Percentiles rank a stretch among this genome's conserved stretches.
Evolutionary conservation across 176 grass and related monocot species (phyloP).

Genomic region (Carex littledalei): DNA sequence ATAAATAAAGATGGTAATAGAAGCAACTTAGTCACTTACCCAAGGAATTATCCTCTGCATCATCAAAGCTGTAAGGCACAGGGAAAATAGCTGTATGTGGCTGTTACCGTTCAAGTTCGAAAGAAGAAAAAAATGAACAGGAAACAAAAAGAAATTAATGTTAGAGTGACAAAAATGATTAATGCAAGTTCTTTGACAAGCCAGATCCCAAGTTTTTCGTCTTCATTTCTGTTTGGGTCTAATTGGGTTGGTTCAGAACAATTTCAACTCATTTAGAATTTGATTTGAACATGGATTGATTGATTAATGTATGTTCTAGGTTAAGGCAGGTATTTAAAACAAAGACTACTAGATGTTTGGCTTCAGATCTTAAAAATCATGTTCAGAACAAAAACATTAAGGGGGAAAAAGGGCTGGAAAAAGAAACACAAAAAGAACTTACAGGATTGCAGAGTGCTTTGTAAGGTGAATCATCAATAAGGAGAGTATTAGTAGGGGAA

Average conservation of each 20-base stretch:
- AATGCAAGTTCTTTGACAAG: not conserved
- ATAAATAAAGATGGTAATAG: not conserved
- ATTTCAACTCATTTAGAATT: not conserved
- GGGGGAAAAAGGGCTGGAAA: not conserved
- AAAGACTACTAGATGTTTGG: not conserved
- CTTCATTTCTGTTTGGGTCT: not conserved
- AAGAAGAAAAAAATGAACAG: not conserved
- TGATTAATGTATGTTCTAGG: not conserved
- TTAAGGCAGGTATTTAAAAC: not conserved
- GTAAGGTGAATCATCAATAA: slow-evolving; percentile 24
- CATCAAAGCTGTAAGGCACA: slow-evolving; percentile 1
- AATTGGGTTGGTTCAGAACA: not conserved
- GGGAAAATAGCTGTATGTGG: slow-evolving; percentile 22
- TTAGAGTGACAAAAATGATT: not conserved
- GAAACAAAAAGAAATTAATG: not conserved
- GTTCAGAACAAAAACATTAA: not conserved
- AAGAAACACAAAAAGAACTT: not conserved
- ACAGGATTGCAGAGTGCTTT: slow-evolving; percentile 26
- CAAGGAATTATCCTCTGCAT: slow-evolving; percentile 16
- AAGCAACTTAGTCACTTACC: not conserved
- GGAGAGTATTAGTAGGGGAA: slow-evolving; percentile 18
- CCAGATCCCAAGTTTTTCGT: not conserved
- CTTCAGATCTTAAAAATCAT: not conserved
- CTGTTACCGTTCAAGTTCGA: not conserved
- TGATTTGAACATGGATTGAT: not conserved